Base-by-base conservation (phyloP, 2,329 filamentous ascomycete genomes). In the Ampelomyces quisqualis region DNA sequence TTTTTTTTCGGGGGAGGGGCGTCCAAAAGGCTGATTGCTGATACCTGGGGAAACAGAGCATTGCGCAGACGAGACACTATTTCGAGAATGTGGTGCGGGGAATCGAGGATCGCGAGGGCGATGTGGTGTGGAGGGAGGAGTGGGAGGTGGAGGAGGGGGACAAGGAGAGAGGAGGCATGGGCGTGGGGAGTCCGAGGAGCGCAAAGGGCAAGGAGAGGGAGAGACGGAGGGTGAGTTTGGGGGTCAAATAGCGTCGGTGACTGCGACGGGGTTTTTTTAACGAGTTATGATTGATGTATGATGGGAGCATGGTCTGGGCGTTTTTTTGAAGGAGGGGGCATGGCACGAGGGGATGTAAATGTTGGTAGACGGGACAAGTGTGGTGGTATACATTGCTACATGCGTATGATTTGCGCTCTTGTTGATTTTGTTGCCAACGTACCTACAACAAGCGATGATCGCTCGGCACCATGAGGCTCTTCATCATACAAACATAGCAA, bases 1-100 rank as follows among this genome's bases (percentile, higher is more conserved):
- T n/a, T n/a, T n/a, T n/a, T n/a, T n/a, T n/a, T n/a, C n/a, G n/a
- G n/a, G n/a, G n/a, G n/a, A n/a, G n/a, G n/a, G n/a, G n/a, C n/a
- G n/a, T n/a, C n/a, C n/a, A n/a, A n/a, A n/a, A n/a, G n/a, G n/a
- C n/a, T n/a, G n/a, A n/a, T n/a, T n/a, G n/a, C n/a, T n/a, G n/a
- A n/a, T n/a, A n/a, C n/a, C n/a, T n/a, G n/a, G n/a, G n/a, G n/a
- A 11, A 26, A 3, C 24, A 56, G 58, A 68, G 65, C 47, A 46
- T 61, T 15, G 47, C 42, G 1, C 55, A 57, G 43, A 69, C 64
- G 4, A 53, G 67, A 9, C 45, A 55, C 9, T 52, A 60, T 21
- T 69, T 62, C 35, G 47, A 56, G 13, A 61, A 62, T 21, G 39
- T 68, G 2, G 41, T 70, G 36, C 43, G 56, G 14, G 68, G 68